Evolutionary conservation across 2,329 filamentous ascomycete species (phyloP).

Genomic region (Lanzia echinophila): DNA sequence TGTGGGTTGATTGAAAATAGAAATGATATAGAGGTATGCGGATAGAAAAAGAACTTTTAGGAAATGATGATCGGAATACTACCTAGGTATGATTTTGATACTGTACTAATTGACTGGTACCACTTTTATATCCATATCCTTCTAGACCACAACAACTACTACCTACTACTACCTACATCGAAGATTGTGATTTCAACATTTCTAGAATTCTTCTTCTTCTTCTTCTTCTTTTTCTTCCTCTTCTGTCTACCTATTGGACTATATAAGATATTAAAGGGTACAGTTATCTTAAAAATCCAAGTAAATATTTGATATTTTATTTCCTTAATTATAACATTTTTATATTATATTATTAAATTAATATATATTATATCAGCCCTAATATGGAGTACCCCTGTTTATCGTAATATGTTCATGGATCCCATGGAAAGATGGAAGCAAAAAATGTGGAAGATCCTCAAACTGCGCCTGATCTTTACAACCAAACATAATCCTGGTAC

Average conservation of each 20-base stretch:
- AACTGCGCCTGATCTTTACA: slow-evolving; percentile 26
- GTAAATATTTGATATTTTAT: neutral
- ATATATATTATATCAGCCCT: slow-evolving; percentile 21
- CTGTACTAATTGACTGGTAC: no score
- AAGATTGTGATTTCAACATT: no score
- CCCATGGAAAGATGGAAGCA: slow-evolving; percentile 4
- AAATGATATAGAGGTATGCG: no score
- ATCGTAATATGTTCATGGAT: neutral
- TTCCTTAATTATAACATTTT: neutral
- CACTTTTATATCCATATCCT: no score
- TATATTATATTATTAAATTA: neutral
- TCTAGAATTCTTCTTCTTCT: neutral
- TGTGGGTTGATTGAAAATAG: no score
- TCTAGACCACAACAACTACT: no score
- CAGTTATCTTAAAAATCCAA: no score
- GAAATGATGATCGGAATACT: no score
- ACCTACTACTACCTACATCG: no score
- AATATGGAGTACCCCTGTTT: slow-evolving; percentile 24
- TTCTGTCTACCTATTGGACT: neutral
- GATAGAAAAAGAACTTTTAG: no score
- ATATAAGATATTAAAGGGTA: no score
- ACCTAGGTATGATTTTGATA: no score
- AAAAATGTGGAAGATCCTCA: slow-evolving; percentile 29
- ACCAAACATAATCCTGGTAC: slow-evolving; percentile 24
- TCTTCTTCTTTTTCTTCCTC: neutral